Evolutionary conservation across 2,329 filamentous ascomycete genomes (phyloP).

Genomic region (Cordyceps farinosa): DNA sequence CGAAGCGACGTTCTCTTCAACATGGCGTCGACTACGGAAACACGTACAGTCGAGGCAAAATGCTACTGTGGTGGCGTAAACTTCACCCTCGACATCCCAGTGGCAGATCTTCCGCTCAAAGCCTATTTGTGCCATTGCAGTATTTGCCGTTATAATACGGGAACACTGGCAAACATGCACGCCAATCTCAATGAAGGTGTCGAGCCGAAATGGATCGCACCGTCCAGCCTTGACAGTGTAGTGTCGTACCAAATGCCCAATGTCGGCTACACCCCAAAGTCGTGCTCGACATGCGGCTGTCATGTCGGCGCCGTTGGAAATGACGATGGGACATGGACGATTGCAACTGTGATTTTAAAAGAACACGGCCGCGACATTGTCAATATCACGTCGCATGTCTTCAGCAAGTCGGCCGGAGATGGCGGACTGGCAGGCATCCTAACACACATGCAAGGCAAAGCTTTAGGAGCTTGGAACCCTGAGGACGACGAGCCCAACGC

Average conservation of each 20-base stretch:
- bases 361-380: slow-evolving; percentile 35
- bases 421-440: slow-evolving; percentile 37
- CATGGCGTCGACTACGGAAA: not conserved
- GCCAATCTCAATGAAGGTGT: slow-evolving; percentile 33
- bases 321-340: slow-evolving; percentile 34
- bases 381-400: slow-evolving; percentile 34
- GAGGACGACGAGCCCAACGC: slow-evolving; percentile 26
- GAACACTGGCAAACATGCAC: slow-evolving; percentile 42
- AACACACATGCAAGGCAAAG: slow-evolving; percentile 29
- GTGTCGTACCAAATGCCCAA: slow-evolving; percentile 34
- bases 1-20: not conserved
- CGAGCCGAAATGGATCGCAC: slow-evolving; percentile 37
- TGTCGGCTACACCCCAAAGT: slow-evolving; percentile 35
- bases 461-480: slow-evolving; percentile 37
- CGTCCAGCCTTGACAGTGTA: slow-evolving; percentile 36
- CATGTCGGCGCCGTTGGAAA: slow-evolving; percentile 39
- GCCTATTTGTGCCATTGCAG: slow-evolving; percentile 45
- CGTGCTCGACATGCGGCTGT: slow-evolving; percentile 45
- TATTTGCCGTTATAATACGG: slow-evolving; percentile 41
- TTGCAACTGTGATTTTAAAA: slow-evolving; percentile 39
- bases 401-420: slow-evolving; percentile 35
- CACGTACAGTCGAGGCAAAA: slow-evolving; percentile 35
- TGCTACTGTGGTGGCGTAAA: slow-evolving; percentile 44
- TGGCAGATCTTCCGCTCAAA: slow-evolving; percentile 36
- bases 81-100: slow-evolving; percentile 40